A percentile compares a stretch with the other conserved stretches of the same genome.
phyloP scores from a whole-genome alignment of 75 land plant genomes.

The Pseudotsuga menziesii region DNA sequence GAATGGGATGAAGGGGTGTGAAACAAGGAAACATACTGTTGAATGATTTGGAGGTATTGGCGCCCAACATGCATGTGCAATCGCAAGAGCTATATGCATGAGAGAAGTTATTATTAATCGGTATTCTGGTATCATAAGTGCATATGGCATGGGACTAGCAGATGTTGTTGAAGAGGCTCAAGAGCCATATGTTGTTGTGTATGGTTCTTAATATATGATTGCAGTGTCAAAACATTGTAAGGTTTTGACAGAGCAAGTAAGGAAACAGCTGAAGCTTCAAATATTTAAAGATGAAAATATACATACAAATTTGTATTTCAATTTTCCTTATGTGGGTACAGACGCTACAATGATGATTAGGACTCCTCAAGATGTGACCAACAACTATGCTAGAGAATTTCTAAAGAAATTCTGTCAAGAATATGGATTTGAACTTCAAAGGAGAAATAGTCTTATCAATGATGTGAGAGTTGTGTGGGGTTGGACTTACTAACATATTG shows the following conservation, averaged over 20 bases:
- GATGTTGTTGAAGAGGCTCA: conserved; percentile 98
- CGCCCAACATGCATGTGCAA: conserved; percentile 99
- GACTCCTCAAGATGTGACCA: conserved; percentile 26
- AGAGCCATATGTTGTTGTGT: conserved; percentile 87
- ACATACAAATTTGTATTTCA: conserved; percentile 59
- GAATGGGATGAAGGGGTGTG: conserved; percentile 98
- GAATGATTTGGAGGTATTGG: conserved; percentile 99
- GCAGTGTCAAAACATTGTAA: conserved; percentile 65
- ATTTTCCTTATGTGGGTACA: conserved; percentile 94
- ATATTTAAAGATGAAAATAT: conserved; percentile 67
- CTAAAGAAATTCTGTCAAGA: conserved; percentile 75
- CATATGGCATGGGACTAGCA: conserved; percentile 98
- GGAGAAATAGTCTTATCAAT: conserved; percentile 72
- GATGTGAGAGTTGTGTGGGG: conserved; percentile 93
- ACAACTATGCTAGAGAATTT: conserved; percentile 73
- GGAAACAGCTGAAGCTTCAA: conserved; percentile 55
- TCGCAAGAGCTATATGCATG: conserved; percentile 94
- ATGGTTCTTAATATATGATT: conserved; percentile 53
- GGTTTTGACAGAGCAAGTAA: conserved; percentile 48
- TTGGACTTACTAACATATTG: conserved; percentile 81
- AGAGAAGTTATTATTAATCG: conserved; percentile 83
- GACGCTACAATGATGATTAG: conserved; percentile 94
- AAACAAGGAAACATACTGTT: conserved; percentile 85
- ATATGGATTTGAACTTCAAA: conserved; percentile 90
- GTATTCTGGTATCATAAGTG: conserved; percentile 96